phyloP scores from a whole-genome alignment of 352 stramenopile genomes.

The Halophytophthora batemanensis region DNA sequence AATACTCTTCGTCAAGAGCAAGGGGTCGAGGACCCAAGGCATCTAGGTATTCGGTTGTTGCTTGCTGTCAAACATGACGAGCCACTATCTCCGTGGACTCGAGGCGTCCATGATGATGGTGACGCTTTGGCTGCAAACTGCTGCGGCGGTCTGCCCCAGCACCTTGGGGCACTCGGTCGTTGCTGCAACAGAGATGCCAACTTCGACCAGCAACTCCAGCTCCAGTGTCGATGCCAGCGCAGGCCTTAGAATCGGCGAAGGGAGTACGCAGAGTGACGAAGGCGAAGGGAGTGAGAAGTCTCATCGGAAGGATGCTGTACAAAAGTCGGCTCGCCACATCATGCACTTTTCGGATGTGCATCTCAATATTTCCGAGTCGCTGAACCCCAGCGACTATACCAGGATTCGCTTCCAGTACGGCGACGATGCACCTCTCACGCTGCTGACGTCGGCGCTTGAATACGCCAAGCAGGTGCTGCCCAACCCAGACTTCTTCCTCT shows the following conservation, averaged over 20 bases:
- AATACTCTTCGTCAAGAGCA: not conserved
- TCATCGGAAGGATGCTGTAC: not conserved
- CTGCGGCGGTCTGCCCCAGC: too few relatives aligned
- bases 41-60: too few relatives aligned
- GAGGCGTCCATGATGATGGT: too few relatives aligned
- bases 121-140: too few relatives aligned
- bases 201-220: too few relatives aligned
- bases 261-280: not conserved
- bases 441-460: constrained; percentile 59
- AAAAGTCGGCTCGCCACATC: constrained; percentile 33
- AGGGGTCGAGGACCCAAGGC: too few relatives aligned
- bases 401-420: constrained; percentile 38
- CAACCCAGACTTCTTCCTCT: constrained; percentile 66
- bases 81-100: too few relatives aligned
- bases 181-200: too few relatives aligned
- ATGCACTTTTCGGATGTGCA: constrained; percentile 84
- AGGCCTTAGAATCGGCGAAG: too few relatives aligned
- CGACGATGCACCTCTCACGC: constrained; percentile 39
- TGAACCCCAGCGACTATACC: constrained; percentile 37
- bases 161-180: too few relatives aligned
- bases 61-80: too few relatives aligned
- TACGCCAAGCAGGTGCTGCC: constrained; percentile 57
- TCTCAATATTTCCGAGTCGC: constrained; percentile 56
- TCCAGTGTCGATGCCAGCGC: too few relatives aligned
- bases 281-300: not conserved